phyloP scores from a whole-genome alignment of 2,329 filamentous ascomycete species.

The Fusarium nisikadoi region DNA sequence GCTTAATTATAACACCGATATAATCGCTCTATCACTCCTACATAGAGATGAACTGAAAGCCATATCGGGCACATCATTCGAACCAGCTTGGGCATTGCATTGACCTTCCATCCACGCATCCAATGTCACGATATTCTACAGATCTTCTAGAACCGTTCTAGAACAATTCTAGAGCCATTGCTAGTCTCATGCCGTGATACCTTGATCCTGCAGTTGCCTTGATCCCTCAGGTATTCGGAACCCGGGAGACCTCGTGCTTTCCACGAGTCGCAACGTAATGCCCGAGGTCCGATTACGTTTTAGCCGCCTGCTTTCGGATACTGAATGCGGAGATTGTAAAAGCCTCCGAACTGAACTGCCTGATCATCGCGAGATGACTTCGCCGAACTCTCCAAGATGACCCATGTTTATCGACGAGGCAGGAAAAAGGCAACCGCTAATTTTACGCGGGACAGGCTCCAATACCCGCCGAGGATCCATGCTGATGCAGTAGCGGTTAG shows the following conservation, averaged over 20 bases:
- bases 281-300: not conserved
- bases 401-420: not conserved
- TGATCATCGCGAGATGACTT: not conserved
- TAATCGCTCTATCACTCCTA: not conserved
- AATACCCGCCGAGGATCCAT: not conserved
- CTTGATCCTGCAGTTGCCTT: not conserved
- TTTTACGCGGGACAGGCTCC: not conserved
- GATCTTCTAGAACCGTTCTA: not conserved
- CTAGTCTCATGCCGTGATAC: not conserved
- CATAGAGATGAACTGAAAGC: not conserved
- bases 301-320: not conserved
- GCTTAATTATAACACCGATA: no score
- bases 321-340: not conserved
- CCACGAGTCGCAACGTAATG: not conserved
- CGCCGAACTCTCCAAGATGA: not conserved
- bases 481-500: not conserved
- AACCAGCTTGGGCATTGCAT: not conserved
- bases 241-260: not conserved
- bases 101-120: not conserved
- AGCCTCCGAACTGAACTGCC: not conserved
- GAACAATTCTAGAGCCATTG: not conserved
- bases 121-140: not conserved
- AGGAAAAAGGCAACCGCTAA: constrained; percentile 3
- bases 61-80: not conserved
- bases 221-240: not conserved